phyloP scores from a whole-genome alignment of 2,329 filamentous ascomycete genomes.

The Trichoderma sp. region DNA sequence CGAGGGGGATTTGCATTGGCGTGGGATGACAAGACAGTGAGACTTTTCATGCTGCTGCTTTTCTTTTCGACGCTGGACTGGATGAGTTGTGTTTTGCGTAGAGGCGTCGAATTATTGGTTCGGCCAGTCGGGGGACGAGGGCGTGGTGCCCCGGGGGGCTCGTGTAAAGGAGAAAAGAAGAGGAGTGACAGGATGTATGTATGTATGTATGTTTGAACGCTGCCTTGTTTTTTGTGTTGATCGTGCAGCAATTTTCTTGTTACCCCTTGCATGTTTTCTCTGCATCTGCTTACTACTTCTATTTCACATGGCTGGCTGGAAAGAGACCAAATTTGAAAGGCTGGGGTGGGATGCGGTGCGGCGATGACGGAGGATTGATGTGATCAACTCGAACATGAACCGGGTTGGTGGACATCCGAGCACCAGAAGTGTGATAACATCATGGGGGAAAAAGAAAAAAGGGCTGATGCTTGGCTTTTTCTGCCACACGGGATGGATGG shows the following conservation, averaged over 20 bases:
- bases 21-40: neutral
- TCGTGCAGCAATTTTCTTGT: neutral
- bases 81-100: too few relatives aligned
- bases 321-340: neutral
- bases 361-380: constrained; percentile 11
- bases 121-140: constrained; percentile 11
- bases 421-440: constrained; percentile 2
- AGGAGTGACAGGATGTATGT: neutral
- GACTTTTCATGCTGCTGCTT: neutral
- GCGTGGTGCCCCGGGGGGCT: constrained; percentile 1
- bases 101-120: constrained; percentile 1
- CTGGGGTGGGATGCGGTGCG: neutral
- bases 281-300: neutral
- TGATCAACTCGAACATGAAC: neutral
- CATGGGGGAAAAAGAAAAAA: neutral
- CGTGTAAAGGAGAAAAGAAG: neutral
- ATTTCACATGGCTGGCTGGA: neutral
- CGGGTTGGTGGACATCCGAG: neutral
- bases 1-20: constrained; percentile 1
- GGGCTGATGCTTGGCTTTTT: neutral
- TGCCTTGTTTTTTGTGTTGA: neutral
- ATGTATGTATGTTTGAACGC: neutral
- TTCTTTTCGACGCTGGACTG: neutral
- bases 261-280: neutral
- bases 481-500: constrained; percentile 12